Base-by-base conservation (phyloP, 768 basidiomycete species). In the Trametes cingulata region DNA sequence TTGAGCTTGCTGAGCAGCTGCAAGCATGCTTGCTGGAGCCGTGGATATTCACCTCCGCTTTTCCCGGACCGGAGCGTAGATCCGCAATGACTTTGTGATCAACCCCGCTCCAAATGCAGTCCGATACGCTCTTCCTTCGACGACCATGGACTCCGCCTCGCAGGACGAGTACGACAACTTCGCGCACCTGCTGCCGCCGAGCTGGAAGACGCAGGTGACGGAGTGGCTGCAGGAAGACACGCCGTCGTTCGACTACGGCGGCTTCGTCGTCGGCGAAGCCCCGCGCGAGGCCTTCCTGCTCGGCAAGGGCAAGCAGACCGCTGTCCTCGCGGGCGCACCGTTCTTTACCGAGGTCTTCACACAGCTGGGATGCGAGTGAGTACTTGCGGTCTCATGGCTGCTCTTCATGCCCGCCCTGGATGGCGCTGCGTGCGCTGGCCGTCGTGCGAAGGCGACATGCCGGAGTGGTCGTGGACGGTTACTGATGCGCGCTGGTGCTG, bases 231-330 rank as follows among this genome's bases (percentile, higher is more conserved):
- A 84, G 8, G 96, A 99, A 75, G 96, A 98, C 70, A 91, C 89
- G 0, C 96, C 96, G 1, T 95, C 93, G 1, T 97, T 98, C 66
- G 96, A 99, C 74, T 97, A 93, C 65, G 95, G 91, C 39, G 96
- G 96, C 2, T 96, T 90, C 69, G 93, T 98, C 48, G 96, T 99
- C 9, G 96, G 96, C 14, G 95, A 98, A 70, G 88, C 83, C 7
- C 76, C 83, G 37, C 86, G 93, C 41, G 87, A 91, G 71, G 97
- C 97, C 7, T 89, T 87, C 70, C 82, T 98, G 17, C 82, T 93
- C 66, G 96, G 95, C 49, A 98, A 99, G 77, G 93, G 93, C 60
- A 84, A 85, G 52, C 80, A 85, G 56, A 66, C 81, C 17, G 85
- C 85, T 22, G 88, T 98, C 25, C 82, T 99, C 8, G 97, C 97